A percentile compares a stretch with the other conserved stretches of the same genome.
phyloP scores from a whole-genome alignment of 768 basidiomycete genomes.

The Amanita subjunquillea region DNA sequence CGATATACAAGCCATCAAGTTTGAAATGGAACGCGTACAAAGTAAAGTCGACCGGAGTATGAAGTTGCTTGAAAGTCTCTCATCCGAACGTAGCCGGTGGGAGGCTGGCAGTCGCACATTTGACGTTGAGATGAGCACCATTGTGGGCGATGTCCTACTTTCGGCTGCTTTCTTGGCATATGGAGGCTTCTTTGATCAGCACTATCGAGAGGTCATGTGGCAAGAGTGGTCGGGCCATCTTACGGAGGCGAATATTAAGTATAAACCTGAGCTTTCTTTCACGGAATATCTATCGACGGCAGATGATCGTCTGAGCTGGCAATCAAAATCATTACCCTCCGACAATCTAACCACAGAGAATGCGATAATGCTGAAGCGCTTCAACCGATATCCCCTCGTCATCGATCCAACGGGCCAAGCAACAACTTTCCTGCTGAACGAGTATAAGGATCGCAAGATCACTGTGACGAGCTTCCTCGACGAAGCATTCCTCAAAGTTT shows the following conservation, averaged over 20 bases:
- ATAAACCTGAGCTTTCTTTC: constrained; percentile 85
- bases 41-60: constrained; percentile 96
- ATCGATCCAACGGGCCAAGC: constrained; percentile 99
- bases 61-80: constrained; percentile 88
- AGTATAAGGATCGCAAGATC: constrained; percentile 94
- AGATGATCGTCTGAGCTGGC: constrained; percentile 93
- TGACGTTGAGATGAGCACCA: constrained; percentile 96
- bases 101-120: constrained; percentile 91
- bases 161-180: constrained; percentile 97
- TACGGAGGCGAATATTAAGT: constrained; percentile 80
- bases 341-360: constrained; percentile 97
- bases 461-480: constrained; percentile 98
- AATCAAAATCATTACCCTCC: constrained; percentile 89
- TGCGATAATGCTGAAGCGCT: constrained; percentile 98
- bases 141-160: constrained; percentile 91
- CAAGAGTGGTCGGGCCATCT: constrained; percentile 90
- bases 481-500: constrained; percentile 95
- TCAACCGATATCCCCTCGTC: constrained; percentile 94
- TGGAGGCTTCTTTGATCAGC: constrained; percentile 97
- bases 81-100: constrained; percentile 92
- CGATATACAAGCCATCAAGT: constrained; percentile 94
- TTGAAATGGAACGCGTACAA: constrained; percentile 96
- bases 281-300: constrained; percentile 96
- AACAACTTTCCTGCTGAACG: constrained; percentile 85
- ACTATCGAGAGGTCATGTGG: constrained; percentile 96